Percentiles rank a stretch among this genome's conserved stretches.
phyloP scores from a whole-genome alignment of 179 eudicot genomes.

The Silene noctiflora region DNA sequence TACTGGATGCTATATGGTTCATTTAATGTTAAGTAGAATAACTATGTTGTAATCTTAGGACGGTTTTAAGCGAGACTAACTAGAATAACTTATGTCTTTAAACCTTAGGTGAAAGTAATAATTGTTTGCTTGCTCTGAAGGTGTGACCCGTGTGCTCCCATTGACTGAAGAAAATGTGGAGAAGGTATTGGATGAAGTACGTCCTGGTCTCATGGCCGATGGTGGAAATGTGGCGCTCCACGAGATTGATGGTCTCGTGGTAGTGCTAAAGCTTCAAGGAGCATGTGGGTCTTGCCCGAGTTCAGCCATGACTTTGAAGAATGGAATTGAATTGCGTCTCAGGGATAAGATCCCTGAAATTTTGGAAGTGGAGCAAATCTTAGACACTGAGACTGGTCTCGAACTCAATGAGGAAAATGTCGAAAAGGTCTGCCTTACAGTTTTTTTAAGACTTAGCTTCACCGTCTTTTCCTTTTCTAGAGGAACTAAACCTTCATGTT shows the following conservation, averaged over 20 bases:
- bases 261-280: constrained; percentile 84
- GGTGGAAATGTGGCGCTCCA: constrained; percentile 93
- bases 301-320: constrained; percentile 85
- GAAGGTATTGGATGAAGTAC: constrained; percentile 82
- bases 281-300: constrained; percentile 99
- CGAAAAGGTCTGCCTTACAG: constrained; percentile 54
- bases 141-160: constrained; percentile 62
- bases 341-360: constrained; percentile 94
- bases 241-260: constrained; percentile 88
- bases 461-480: too few relatives aligned
- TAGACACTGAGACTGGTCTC: constrained; percentile 87
- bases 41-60: too few relatives aligned
- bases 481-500: too few relatives aligned
- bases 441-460: too few relatives aligned
- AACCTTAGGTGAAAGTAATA: too few relatives aligned
- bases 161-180: constrained; percentile 91
- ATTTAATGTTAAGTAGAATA: too few relatives aligned
- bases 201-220: constrained; percentile 92
- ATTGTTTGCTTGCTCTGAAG: constrained; percentile 25
- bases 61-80: too few relatives aligned
- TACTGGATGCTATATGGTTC: too few relatives aligned
- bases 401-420: constrained; percentile 81
- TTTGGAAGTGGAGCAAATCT: constrained; percentile 72
- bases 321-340: constrained; percentile 79
- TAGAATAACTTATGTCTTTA: too few relatives aligned